Conservation (phyloP, 192 early-diverging fungal genomes). For the Cetraspora pellucida region DNA sequence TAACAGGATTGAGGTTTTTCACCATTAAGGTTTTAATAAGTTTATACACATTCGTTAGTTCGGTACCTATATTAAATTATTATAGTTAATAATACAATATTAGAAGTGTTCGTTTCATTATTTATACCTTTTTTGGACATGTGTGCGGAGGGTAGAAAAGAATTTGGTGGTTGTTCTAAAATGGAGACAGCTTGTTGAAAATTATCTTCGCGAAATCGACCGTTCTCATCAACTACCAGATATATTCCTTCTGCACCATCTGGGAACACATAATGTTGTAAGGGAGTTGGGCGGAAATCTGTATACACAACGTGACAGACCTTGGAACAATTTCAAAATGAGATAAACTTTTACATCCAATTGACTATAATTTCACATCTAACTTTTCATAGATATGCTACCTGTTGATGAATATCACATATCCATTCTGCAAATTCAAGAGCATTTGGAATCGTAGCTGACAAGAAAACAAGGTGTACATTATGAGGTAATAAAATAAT, state of each 20-base stretch:
- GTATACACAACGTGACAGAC: conserved; percentile 99
- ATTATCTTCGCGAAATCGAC: conserved; percentile 92
- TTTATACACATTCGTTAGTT: conserved; percentile 82
- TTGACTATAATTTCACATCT: not conserved
- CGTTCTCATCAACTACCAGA: conserved; percentile 95
- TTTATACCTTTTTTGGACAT: conserved; percentile 42
- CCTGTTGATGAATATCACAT: conserved; percentile 86
- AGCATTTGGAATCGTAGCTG: conserved; percentile 98
- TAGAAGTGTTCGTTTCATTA: no score
- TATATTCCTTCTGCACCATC: conserved; percentile 91
- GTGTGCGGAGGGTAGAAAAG: conserved; percentile 43
- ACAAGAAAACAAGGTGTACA: conserved; percentile 92
- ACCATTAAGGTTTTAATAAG: conserved; percentile 94
- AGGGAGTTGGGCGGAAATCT: conserved; percentile 92
- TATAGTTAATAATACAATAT: not conserved
- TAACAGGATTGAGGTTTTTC: conserved; percentile 97
- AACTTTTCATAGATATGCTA: not conserved
- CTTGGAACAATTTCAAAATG: conserved; percentile 12
- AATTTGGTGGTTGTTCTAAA: conserved; percentile 64
- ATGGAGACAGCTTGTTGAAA: conserved; percentile 87
- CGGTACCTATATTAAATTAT: conserved; percentile 34
- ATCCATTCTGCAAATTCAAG: conserved; percentile 99
- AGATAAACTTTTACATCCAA: not conserved
- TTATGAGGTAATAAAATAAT: conserved; percentile 93
- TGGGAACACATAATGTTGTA: conserved; percentile 97